Conservation (phyloP, 805 yeast species). For the Komagataella populi region DNA sequence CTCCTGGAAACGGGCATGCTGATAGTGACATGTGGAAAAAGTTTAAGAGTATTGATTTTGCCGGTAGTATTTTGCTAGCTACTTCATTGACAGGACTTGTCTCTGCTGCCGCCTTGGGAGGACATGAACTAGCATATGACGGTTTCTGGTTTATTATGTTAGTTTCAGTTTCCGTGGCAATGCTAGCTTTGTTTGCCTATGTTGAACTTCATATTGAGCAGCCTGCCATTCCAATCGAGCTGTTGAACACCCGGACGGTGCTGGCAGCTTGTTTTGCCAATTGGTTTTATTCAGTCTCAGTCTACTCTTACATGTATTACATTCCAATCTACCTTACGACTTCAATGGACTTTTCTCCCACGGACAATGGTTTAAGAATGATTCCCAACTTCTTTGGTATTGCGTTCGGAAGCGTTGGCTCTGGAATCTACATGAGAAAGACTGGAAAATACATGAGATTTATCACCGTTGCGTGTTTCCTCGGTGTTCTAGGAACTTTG, state of each 20-base stretch:
- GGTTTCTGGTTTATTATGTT: slow-evolving; percentile 24
- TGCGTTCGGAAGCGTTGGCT: slow-evolving; percentile 45
- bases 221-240: slow-evolving; percentile 55
- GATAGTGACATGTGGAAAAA: slow-evolving; percentile 30
- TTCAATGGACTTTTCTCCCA: slow-evolving; percentile 36
- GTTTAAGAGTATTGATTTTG: slow-evolving; percentile 47
- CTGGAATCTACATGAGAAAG: slow-evolving; percentile 51
- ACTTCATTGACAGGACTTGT: slow-evolving; percentile 42
- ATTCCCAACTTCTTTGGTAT: slow-evolving; percentile 51
- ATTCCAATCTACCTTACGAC: slow-evolving; percentile 56
- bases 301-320: slow-evolving; percentile 50
- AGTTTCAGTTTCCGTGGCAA: slow-evolving; percentile 17
- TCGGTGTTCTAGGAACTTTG: slow-evolving; percentile 29
- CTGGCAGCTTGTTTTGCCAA: slow-evolving; percentile 52
- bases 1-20: slow-evolving; percentile 39
- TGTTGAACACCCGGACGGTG: slow-evolving; percentile 46
- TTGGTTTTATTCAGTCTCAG: slow-evolving; percentile 60
- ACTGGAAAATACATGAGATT: slow-evolving; percentile 51
- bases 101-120: slow-evolving; percentile 55
- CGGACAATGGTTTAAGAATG: slow-evolving; percentile 41
- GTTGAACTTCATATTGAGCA: slow-evolving; percentile 36
- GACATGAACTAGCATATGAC: slow-evolving; percentile 35
- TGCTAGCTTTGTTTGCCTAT: slow-evolving; percentile 28
- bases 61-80: slow-evolving; percentile 53
- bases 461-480: slow-evolving; percentile 23